phyloP scores from a whole-genome alignment of 176 grass and related monocot genomes.

The Oryza officinalis region DNA sequence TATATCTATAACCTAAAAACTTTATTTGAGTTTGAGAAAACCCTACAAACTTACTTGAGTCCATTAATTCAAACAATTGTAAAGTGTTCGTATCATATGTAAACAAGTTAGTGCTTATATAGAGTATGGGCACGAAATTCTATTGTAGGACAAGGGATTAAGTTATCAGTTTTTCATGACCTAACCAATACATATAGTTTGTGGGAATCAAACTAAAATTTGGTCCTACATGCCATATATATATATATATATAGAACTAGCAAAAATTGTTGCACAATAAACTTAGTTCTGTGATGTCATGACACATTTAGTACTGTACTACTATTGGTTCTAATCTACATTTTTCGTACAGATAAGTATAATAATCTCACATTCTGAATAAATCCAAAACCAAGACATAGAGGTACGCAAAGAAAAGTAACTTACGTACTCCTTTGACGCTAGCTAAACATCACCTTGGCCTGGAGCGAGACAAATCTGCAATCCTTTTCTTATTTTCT shows the following conservation, averaged over 20 bases:
- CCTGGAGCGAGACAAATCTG: neutral
- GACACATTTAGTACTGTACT: neutral
- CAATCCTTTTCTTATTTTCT: neutral
- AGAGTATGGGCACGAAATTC: too few relatives aligned
- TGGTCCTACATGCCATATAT: neutral
- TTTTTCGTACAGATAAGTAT: neutral
- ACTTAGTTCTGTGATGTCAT: neutral
- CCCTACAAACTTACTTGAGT: too few relatives aligned
- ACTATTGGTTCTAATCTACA: neutral
- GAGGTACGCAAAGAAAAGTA: neutral
- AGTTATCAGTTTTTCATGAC: neutral
- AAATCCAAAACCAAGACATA: neutral
- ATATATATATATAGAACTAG: neutral
- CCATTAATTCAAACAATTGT: too few relatives aligned
- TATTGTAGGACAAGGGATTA: too few relatives aligned
- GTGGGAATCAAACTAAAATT: neutral
- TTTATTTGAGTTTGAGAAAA: too few relatives aligned
- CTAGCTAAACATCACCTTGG: neutral
- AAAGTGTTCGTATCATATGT: too few relatives aligned
- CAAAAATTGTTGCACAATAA: neutral
- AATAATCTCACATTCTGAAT: neutral
- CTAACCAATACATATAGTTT: neutral
- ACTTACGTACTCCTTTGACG: neutral
- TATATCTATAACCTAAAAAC: too few relatives aligned
- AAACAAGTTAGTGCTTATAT: too few relatives aligned